Evolutionary conservation across 1,139 yeast species (phyloP), one percentile per base, ranked within the genome.

Genomic region (Suhomyces choctaworum): DNA sequence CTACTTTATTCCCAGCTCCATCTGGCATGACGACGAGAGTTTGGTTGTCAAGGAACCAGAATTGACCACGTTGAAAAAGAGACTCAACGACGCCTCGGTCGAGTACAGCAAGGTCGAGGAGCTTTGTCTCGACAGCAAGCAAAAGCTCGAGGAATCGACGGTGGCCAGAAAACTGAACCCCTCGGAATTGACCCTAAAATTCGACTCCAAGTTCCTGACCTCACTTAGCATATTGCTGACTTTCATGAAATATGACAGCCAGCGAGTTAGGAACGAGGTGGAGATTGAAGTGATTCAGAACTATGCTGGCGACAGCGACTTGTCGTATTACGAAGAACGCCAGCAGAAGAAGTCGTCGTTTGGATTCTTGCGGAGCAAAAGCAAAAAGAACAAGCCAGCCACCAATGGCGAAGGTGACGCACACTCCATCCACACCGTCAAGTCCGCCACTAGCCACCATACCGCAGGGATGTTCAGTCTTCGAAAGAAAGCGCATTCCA

Each of bases 21-120:
- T 94, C 32, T 94, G 98, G 98, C 97, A 90, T 60, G 98, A 92
- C 53, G 97, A 92, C 58, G 96, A 89, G 45, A 69, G 77, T 30
- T 78, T 92, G 64, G 68, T 81, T 11, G 73, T 78, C 2, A 73
- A 75, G 13, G 81, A 77, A 26, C 74, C 75, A 2, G 92, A 88
- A 48, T 67, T 88, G 45, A 72, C 80, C 12, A 78, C 73, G 33
- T 67, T 92, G 53, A 81, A 84, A 52, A 73, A 75, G 41, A 65
- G 70, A 37, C 67, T 92, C 41, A 75, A 76, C 33, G 57, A 64
- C 29, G 67, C 82, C 5, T 66, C 75, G 31, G 50, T 64, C 7
- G 69, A 64, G 8, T 78, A 78, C 44, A 62, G 68, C 21, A 68
- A 61, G 28, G 58, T 58, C 31, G 77, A 73, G 42, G 58, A 62